Conservation (phyloP, 441 rosid species). For the Hypseocharis bilobata region DNA sequence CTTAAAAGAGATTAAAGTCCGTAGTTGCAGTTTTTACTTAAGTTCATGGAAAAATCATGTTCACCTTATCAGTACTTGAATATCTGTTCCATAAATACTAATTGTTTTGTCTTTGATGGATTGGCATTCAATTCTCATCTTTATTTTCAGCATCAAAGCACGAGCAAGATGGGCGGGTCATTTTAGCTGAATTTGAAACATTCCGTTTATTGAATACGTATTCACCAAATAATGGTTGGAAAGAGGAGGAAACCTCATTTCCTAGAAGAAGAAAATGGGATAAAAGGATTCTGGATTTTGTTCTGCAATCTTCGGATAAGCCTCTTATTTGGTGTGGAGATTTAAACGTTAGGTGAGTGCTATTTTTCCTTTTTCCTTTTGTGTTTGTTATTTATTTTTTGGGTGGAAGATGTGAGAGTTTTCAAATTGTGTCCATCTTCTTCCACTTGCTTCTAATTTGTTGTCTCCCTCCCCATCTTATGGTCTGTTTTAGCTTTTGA, state of each 20-base stretch:
- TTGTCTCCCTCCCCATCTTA: slow-evolving; percentile 3
- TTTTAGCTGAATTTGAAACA: slow-evolving; percentile 80
- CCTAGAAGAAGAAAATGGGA: slow-evolving; percentile 96
- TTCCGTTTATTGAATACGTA: slow-evolving; percentile 67
- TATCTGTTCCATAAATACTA: background rate
- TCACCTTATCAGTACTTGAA: background rate
- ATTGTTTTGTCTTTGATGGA: background rate
- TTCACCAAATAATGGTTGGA: slow-evolving; percentile 96
- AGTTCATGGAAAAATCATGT: slow-evolving; percentile 4
- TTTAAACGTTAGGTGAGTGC: slow-evolving; percentile 72
- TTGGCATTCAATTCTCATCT: background rate
- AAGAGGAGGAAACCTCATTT: slow-evolving; percentile 84
- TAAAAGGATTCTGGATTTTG: slow-evolving; percentile 71
- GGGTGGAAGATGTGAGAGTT: slow-evolving; percentile 2
- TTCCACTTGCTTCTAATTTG: background rate
- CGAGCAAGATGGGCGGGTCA: slow-evolving; percentile 89
- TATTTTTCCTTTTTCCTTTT: slow-evolving; percentile 1
- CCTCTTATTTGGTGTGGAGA: slow-evolving; percentile 97
- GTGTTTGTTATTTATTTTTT: no score
- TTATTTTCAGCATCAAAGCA: slow-evolving; percentile 59
- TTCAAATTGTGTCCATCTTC: background rate
- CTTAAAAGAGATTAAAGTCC: background rate
- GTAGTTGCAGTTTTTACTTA: background rate
- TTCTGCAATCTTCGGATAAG: slow-evolving; percentile 53
- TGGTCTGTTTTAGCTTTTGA: background rate